Base-by-base conservation (phyloP, 495 filamentous ascomycete genomes). In the Trichoderma erinaceum region DNA sequence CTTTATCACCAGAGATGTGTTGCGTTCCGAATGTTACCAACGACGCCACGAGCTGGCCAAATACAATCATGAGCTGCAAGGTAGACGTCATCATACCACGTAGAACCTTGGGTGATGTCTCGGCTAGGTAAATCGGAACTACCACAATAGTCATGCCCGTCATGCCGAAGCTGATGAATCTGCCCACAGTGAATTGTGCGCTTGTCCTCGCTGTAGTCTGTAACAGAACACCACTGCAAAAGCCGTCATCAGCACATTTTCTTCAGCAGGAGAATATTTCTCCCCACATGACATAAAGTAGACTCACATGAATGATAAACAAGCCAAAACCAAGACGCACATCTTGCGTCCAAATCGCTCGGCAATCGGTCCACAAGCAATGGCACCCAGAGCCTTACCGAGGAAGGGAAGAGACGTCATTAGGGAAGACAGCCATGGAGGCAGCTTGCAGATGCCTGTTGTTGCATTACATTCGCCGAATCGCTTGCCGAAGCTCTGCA, bases 1-100 rank as follows among this genome's bases (percentile, higher is more conserved):
- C 72, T 21, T 74, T 69, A 48, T 56, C 46, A 38, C 32, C 70
- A 1, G 71, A 65, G 11, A 76, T 67, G 35, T 63, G 65, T 72
- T 16, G 73, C 61, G 67, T 61, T 29, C 56, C 56, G 29, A 15
- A 61, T 29, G 56, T 61, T 70, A 76, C 0, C 75, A 74, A 63
- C 73, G 76, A 18, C 72, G 73, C 18, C 70, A 70, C 76, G 72
- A 78, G 3, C 72, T 73, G 16, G 71, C 77, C 41, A 71, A 41
- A 77, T 74, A 32, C 27, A 56, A 35, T 52, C 66, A 61, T 67
- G 48, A 50, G 68, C 66, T 44, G 71, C 64, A 63, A 68, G 21
- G 43, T 71, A 48, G 75, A 74, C 41, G 70, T 68, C 64, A 70
- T 67, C 68, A 71, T 71, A 64, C 71, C 71, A 46, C 71, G 68